Evolutionary conservation across 2,329 filamentous ascomycete genomes (phyloP).

Genomic region (Aspergillus phoenicis): DNA sequence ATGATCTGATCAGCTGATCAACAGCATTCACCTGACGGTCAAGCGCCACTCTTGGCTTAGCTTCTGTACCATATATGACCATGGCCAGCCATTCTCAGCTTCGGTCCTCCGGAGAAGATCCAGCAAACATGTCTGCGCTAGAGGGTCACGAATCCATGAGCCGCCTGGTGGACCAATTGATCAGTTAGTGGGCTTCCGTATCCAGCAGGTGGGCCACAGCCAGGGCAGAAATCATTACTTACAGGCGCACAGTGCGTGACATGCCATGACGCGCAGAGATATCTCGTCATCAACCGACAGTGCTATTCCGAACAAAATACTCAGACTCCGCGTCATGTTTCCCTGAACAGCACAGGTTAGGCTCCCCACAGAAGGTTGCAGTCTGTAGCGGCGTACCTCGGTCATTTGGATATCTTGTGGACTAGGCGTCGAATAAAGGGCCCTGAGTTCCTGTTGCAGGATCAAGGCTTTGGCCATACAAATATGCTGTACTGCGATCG

Average conservation of each 20-base stretch:
- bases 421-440: constrained; percentile 8
- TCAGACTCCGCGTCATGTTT: constrained; percentile 31
- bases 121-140: constrained; percentile 27
- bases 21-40: constrained; percentile 5
- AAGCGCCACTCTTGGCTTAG: constrained; percentile 23
- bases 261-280: constrained; percentile 37
- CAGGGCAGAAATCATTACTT: constrained; percentile 11
- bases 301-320: constrained; percentile 37
- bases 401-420: constrained; percentile 20
- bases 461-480: constrained; percentile 38
- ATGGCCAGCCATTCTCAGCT: constrained; percentile 28
- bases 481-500: constrained; percentile 36
- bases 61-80: constrained; percentile 24
- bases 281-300: constrained; percentile 37
- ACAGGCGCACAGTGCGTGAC: constrained; percentile 39
- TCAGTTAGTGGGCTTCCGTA: constrained; percentile 1
- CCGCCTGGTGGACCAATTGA: constrained; percentile 22
- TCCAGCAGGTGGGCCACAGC: not conserved
- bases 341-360: constrained; percentile 21
- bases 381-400: constrained; percentile 25
- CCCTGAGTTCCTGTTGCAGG: constrained; percentile 27
- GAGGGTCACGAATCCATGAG: constrained; percentile 35
- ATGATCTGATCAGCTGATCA: not conserved
- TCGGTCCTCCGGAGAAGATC: constrained; percentile 27
- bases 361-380: not conserved